Evolutionary conservation across 257 asterid genomes (phyloP), one percentile per base, ranked within the genome.

Genomic region (Cordia subcordata): DNA sequence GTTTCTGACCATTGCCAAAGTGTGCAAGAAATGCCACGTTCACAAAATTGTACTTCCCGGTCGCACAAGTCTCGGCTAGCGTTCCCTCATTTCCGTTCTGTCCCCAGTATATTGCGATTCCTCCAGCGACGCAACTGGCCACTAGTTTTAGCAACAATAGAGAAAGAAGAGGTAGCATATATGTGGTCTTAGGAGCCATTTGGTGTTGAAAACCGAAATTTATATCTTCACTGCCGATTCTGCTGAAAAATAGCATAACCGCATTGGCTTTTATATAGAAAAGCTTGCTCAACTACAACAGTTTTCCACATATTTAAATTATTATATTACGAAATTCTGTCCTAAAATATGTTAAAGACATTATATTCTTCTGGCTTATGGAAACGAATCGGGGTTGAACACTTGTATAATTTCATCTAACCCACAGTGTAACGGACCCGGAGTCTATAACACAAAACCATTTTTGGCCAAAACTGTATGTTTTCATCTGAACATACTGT

Each of bases 61-160:
- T 68, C 38, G 83, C 74, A 32, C 94, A 81, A 13, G 91, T 75
- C 8, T 71, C 78, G 0, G 83, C 68, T 1, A 81, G 22, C 8
- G 95, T 81, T 5, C 86, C 86, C 53, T 83, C 91, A 11, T 75
- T 75, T 20, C 82, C 83, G 20, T 85, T 83, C 33, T 83, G 88
- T 1, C 91, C 88, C 88, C 86, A 81, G 55, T 79, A 82, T 14
- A 85, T 68, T 4, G 87, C 62, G 12, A 85, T 82, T 21, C 80
- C 73, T 60, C 87, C 87, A 20, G 80, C 86, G 57, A 79, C 71
- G 13, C 76, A 73, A 18, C 72, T 33, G 22, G 13, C 20, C 21
- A 50, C 61, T 17, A 53, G n/a, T 1, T 51, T 15, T 11, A 64
- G 40, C 10, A 64, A 6, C 17, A 61, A 16, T 23, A 52, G 1